Conservation (phyloP, 1,284 basidiomycete genomes). For the Pseudozyma sp. region DNA sequence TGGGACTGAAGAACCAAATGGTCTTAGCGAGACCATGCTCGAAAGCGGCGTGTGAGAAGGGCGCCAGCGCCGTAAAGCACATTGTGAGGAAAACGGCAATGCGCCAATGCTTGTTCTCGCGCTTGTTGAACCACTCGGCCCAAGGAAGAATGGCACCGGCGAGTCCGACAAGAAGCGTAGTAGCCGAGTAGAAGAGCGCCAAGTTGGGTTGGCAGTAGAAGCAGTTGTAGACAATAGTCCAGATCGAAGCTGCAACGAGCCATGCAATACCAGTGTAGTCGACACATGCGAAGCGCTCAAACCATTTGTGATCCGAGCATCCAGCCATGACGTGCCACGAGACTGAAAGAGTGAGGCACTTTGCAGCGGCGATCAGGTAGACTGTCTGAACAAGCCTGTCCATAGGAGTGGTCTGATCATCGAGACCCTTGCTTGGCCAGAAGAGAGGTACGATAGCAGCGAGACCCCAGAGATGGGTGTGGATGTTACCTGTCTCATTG, state of each 20-base stretch:
- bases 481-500: constrained; percentile 69
- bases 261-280: constrained; percentile 68
- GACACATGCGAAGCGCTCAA: constrained; percentile 65
- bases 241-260: constrained; percentile 66
- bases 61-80: constrained; percentile 62
- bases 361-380: constrained; percentile 66
- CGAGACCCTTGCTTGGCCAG: constrained; percentile 62
- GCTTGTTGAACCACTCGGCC: constrained; percentile 66
- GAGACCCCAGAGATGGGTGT: constrained; percentile 65
- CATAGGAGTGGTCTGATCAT: constrained; percentile 63
- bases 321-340: constrained; percentile 69
- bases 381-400: constrained; percentile 65
- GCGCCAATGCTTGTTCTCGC: constrained; percentile 59
- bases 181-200: constrained; percentile 60
- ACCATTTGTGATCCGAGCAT: constrained; percentile 63
- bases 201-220: constrained; percentile 69
- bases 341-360: constrained; percentile 64
- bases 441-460: constrained; percentile 61
- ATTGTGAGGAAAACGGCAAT: constrained; percentile 65
- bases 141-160: constrained; percentile 66
- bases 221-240: constrained; percentile 66
- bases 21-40: constrained; percentile 63
- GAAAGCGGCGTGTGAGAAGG: constrained; percentile 63
- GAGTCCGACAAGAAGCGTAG: constrained; percentile 59
- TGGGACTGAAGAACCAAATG: constrained; percentile 59